phyloP scores from a whole-genome alignment of 2,329 filamentous ascomycete species.

The Akanthomyces lecanii region DNA sequence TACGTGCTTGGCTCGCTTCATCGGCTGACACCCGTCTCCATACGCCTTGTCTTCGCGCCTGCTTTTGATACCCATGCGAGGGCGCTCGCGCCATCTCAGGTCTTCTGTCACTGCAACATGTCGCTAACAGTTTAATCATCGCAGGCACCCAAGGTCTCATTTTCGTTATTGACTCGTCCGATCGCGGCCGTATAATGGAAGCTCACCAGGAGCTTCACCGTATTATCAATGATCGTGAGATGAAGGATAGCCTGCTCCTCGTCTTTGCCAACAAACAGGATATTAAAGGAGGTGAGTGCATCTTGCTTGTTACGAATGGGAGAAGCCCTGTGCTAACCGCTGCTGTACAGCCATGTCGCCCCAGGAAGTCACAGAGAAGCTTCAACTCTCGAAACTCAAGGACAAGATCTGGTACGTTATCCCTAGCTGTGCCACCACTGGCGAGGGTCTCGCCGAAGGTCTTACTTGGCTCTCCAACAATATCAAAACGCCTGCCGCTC shows the following conservation, averaged over 20 bases:
- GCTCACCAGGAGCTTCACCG: conserved; percentile 90
- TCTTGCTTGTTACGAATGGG: not conserved
- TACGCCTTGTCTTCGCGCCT: not conserved
- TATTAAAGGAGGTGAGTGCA: conserved; percentile 65
- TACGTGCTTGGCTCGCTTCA: conserved; percentile 26
- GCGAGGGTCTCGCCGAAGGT: conserved; percentile 76
- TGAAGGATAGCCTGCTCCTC: conserved; percentile 89
- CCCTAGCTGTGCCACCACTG: conserved; percentile 76
- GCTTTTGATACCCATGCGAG: not conserved
- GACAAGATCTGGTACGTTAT: conserved; percentile 84
- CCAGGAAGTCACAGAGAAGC: conserved; percentile 71
- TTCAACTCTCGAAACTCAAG: conserved; percentile 72
- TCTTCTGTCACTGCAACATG: not conserved
- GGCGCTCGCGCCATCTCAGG: too few species aligned
- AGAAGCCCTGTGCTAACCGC: not conserved
- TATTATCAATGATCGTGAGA: conserved; percentile 96
- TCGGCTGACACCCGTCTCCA: too few species aligned
- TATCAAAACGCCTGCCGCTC: conserved; percentile 61
- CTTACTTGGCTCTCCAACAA: conserved; percentile 82
- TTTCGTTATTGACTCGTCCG: conserved; percentile 96
- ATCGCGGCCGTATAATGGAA: conserved; percentile 87
- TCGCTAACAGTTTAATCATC: conserved; percentile 3
- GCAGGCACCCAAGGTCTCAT: conserved; percentile 93
- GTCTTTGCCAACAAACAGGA: conserved; percentile 99
- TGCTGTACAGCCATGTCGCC: conserved; percentile 70